Conservation (phyloP, 164 flowering plant genomes). For the Stephania cephalantha region DNA sequence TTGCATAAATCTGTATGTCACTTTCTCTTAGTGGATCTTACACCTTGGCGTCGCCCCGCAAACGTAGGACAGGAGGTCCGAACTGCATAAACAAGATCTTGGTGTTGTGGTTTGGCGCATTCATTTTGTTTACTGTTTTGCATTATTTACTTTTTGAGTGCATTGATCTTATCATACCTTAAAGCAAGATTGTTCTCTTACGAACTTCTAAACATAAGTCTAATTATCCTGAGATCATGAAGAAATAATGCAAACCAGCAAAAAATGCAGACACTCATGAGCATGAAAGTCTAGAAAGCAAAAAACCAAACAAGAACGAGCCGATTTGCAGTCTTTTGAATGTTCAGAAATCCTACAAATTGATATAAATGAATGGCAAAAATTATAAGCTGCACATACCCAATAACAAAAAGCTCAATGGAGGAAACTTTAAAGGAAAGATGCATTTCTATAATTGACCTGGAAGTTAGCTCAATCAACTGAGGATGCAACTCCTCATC, state of each 20-base stretch:
- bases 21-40: too few relatives aligned
- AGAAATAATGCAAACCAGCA: not conserved
- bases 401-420: not conserved
- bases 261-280: not conserved
- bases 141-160: too few relatives aligned
- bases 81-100: too few relatives aligned
- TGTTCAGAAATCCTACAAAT: not conserved
- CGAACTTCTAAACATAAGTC: too few relatives aligned
- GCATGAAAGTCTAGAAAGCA: not conserved
- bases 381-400: not conserved
- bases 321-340: not conserved
- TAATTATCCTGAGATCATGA: too few relatives aligned
- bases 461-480: slow-evolving; percentile 54
- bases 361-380: not conserved
- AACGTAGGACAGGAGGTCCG: too few relatives aligned
- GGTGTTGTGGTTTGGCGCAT: too few relatives aligned
- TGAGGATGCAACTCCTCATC: slow-evolving; percentile 73
- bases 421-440: not conserved
- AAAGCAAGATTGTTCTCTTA: not conserved
- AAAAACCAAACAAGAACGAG: not conserved
- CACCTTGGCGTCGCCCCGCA: too few relatives aligned
- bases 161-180: too few relatives aligned
- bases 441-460: slow-evolving; percentile 30
- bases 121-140: too few relatives aligned
- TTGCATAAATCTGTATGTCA: too few relatives aligned